A percentile compares a stretch with the other conserved stretches of the same genome.
Conservation (phyloP, 495 filamentous ascomycete genomes). For the Patellaria atrata region DNA sequence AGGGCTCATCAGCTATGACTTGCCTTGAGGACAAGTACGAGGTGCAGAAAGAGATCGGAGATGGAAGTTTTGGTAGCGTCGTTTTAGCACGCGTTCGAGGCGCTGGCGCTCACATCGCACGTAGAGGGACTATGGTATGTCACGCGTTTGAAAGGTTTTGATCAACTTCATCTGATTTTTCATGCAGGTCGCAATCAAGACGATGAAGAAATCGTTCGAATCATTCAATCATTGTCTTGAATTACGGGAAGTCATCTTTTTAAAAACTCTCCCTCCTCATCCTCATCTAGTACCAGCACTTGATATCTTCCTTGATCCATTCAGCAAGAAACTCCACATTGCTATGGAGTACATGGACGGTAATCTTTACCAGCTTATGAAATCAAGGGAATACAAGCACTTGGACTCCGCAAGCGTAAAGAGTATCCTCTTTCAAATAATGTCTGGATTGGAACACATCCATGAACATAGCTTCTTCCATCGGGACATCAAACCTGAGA, state of each 20-base stretch:
- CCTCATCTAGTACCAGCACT: constrained; percentile 88
- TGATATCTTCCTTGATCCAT: constrained; percentile 96
- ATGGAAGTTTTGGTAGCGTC: constrained; percentile 97
- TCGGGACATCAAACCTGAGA: constrained; percentile 98
- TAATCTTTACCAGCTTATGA: constrained; percentile 98
- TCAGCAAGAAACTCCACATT: constrained; percentile 91
- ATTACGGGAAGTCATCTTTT: constrained; percentile 90
- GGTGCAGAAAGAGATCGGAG: constrained; percentile 92
- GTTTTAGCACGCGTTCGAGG: constrained; percentile 80
- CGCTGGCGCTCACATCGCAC: constrained; percentile 75
- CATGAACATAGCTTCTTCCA: constrained; percentile 97
- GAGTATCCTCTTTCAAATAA: constrained; percentile 93
- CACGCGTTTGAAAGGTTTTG: background rate
- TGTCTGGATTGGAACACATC: constrained; percentile 91
- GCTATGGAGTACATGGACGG: constrained; percentile 99
- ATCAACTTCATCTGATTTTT: background rate
- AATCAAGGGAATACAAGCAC: constrained; percentile 85
- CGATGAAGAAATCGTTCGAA: constrained; percentile 99
- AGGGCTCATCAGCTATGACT: constrained; percentile 7
- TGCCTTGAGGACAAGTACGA: constrained; percentile 68
- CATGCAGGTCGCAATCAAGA: constrained; percentile 99
- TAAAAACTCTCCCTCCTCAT: constrained; percentile 74
- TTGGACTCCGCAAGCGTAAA: constrained; percentile 87
- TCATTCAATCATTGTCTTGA: constrained; percentile 80
- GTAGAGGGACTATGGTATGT: constrained; percentile 77